phyloP scores from a whole-genome alignment of 331 rosid genomes.

The Acacia pycnantha region DNA sequence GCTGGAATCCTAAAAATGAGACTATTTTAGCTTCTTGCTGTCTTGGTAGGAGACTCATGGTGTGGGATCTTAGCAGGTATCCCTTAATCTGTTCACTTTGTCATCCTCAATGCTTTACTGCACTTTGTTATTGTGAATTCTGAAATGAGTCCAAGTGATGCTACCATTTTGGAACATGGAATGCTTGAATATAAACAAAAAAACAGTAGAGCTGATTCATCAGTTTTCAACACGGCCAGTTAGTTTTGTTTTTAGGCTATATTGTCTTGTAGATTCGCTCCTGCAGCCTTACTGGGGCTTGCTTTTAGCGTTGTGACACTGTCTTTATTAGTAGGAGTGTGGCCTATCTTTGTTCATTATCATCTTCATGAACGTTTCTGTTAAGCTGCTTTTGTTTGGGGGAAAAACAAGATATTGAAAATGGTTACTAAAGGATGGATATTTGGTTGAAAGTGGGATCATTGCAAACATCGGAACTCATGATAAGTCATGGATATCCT shows the following conservation, averaged over 20 bases:
- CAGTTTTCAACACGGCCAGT: not conserved
- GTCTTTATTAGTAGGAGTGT: not conserved
- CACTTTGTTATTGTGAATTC: not conserved
- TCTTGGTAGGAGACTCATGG: slow-evolving; percentile 98
- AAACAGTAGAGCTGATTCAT: not conserved
- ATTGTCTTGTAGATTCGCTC: not conserved
- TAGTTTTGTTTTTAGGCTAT: not conserved
- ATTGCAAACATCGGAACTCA: not conserved
- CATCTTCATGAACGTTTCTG: slow-evolving; percentile 7
- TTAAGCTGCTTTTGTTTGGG: not conserved
- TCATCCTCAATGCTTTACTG: not conserved
- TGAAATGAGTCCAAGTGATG: not conserved
- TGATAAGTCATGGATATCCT: not conserved
- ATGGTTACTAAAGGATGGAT: slow-evolving; percentile 14
- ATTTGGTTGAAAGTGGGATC: slow-evolving; percentile 8
- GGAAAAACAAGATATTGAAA: not conserved
- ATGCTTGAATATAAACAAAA: not conserved
- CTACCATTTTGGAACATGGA: not conserved
- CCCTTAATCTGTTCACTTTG: slow-evolving; percentile 10
- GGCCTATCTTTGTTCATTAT: not conserved
- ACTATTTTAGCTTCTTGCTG: slow-evolving; percentile 96
- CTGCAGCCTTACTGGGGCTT: not conserved
- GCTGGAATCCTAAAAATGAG: slow-evolving; percentile 97
- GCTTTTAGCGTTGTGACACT: not conserved
- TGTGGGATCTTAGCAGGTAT: slow-evolving; percentile 99